These are phyloP conservation scores for Psilocybe tampanensis DNA, from an alignment of 768 basidiomycete genomes.

Conservation along the genomic window DNA sequence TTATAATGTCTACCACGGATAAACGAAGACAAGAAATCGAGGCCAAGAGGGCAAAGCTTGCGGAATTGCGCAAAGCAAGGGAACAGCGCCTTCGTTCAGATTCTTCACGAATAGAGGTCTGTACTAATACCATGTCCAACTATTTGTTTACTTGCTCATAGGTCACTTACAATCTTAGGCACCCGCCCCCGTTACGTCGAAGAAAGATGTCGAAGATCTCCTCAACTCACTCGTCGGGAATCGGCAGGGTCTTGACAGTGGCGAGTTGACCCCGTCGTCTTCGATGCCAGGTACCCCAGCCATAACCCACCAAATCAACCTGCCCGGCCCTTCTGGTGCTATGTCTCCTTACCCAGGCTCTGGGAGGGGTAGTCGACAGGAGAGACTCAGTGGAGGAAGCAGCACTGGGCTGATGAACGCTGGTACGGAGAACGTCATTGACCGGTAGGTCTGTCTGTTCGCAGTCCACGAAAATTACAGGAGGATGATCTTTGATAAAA, in stretches of 20 bases:
- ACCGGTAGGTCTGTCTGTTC: slow-evolving; percentile 50
- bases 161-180: slow-evolving; percentile 2
- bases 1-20: slow-evolving; percentile 41
- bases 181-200: slow-evolving; percentile 32
- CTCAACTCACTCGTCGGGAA: slow-evolving; percentile 62
- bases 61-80: slow-evolving; percentile 78
- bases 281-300: slow-evolving; percentile 76
- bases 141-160: not conserved
- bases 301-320: slow-evolving; percentile 33
- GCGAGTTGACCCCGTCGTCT: slow-evolving; percentile 68
- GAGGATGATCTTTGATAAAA: slow-evolving; percentile 6
- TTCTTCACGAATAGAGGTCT: slow-evolving; percentile 42
- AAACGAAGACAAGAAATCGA: slow-evolving; percentile 86
- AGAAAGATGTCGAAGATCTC: slow-evolving; percentile 69
- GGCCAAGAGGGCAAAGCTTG: slow-evolving; percentile 86
- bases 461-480: not conserved
- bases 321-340: slow-evolving; percentile 35
- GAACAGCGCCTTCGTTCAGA: slow-evolving; percentile 67
- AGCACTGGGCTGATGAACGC: slow-evolving; percentile 51
- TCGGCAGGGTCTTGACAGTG: slow-evolving; percentile 52
- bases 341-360: slow-evolving; percentile 44
- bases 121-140: slow-evolving; percentile 20
- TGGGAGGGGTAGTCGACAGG: slow-evolving; percentile 68
- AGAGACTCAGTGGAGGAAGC: slow-evolving; percentile 37
- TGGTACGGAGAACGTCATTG: slow-evolving; percentile 68